Base-by-base conservation (phyloP, 345 rosid genomes). In the Erysimum cheiranthoides region DNA sequence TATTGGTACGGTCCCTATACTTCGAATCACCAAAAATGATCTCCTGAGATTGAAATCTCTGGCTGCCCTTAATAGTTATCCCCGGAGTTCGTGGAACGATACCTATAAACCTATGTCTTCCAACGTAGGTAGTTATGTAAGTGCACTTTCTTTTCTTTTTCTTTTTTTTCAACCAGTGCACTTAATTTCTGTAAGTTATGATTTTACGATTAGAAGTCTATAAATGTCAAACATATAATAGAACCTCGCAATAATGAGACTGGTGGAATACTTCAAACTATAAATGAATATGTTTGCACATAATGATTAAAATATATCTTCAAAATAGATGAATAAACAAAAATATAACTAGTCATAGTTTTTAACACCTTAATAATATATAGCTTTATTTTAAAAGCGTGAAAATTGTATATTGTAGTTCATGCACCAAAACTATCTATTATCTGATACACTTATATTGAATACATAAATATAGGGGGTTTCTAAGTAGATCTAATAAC, bases 1-100 rank as follows among this genome's bases (percentile, higher is more conserved):
- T 16, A 32, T 43, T 8, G 65, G 65, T 5, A 70, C 74, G 1
- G 74, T 70, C 3, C 57, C 66, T 21, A 43, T 58, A 58, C 46
- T 16, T 4, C 16, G 36, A 58, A 27, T 58, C 46, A 70, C 66
- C 14, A 58, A 45, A 70, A 3, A 45, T 0, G 66, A 46, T 58
- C 2, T 58, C 4, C 45, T 58, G 10, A 54, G 12, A 40, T 1
- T 40, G 17, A 54, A 54, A 10, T 53, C 38, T 0, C 13, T 68
- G 1, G 63, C 28, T 40, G 38, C 36, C 6, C 12, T 54, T 12
- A 6, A 40, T 39, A n/a, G 1, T 40, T 10, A 53, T n/a, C 73
- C 51, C 0, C 51, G 36, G 7, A 12, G 62, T 38, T 68, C 73
- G 3, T 68, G 67, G 67, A 14, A 5, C 35, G 28, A 27, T 8